Evolutionary conservation across 2,329 filamentous ascomycete species (phyloP).

Genomic region (Fusarium stilboides): DNA sequence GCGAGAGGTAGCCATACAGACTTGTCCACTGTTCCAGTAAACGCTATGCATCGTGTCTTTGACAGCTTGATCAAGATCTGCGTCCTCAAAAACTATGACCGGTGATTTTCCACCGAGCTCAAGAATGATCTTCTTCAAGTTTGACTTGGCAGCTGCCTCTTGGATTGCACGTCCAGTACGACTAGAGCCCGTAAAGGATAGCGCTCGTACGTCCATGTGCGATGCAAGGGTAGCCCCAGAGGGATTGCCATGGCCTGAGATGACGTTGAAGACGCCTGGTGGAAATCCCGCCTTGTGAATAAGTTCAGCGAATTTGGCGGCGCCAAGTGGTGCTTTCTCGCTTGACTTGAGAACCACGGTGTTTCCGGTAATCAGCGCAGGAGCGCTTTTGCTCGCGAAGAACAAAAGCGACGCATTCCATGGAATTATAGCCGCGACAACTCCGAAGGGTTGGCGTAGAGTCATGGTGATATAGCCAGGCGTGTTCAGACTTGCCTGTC

Average conservation of each 20-base stretch:
- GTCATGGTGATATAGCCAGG: constrained; percentile 64
- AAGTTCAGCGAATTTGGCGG: constrained; percentile 61
- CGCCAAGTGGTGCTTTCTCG: constrained; percentile 42
- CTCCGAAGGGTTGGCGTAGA: constrained; percentile 66
- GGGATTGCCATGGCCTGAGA: constrained; percentile 78
- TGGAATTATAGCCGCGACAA: constrained; percentile 70
- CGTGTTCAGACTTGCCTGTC: constrained; percentile 63
- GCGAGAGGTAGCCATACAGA: constrained; percentile 72
- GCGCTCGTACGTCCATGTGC: constrained; percentile 79
- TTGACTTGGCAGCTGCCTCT: constrained; percentile 76
- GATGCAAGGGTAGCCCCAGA: constrained; percentile 77
- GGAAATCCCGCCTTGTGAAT: constrained; percentile 82
- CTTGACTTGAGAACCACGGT: constrained; percentile 41
- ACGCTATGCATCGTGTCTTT: constrained; percentile 64
- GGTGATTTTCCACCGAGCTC: constrained; percentile 80
- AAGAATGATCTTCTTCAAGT: constrained; percentile 75
- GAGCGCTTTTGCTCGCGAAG: constrained; percentile 58
- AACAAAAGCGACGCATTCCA: constrained; percentile 69
- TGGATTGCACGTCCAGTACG: constrained; percentile 80
- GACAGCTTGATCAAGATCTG: constrained; percentile 55
- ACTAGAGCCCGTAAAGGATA: constrained; percentile 84
- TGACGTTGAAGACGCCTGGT: constrained; percentile 80
- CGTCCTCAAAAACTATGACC: constrained; percentile 74
- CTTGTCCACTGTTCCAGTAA: constrained; percentile 69
- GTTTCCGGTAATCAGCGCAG: constrained; percentile 40